Evolutionary conservation across 2,329 filamentous ascomycete species (phyloP).

Genomic region (Amauroascus verrucosus): DNA sequence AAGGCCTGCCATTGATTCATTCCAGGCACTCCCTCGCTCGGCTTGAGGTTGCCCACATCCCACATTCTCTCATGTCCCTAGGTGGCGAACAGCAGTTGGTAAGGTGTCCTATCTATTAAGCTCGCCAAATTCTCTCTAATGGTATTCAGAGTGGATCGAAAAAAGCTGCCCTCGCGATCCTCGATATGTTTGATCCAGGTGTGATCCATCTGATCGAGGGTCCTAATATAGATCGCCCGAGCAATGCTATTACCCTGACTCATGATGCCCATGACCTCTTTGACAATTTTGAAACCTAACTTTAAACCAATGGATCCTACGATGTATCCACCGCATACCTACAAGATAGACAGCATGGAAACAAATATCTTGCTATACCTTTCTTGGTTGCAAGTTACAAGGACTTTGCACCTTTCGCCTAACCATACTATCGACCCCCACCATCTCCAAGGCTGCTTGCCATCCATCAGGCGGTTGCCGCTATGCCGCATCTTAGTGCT

Average conservation of each 20-base stretch:
- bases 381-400: constrained; percentile 6
- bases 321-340: constrained; percentile 8
- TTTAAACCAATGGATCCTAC: constrained; percentile 3
- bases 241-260: constrained; percentile 33
- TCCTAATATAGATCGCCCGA: constrained; percentile 32
- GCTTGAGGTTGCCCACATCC: constrained; percentile 20
- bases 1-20: constrained; percentile 12
- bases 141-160: constrained; percentile 18
- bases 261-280: constrained; percentile 17
- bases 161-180: constrained; percentile 30
- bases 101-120: not conserved
- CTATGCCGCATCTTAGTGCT: constrained; percentile 18
- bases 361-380: too few relatives aligned
- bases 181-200: constrained; percentile 37
- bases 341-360: constrained; percentile 8
- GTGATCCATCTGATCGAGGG: constrained; percentile 32
- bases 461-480: constrained; percentile 15
- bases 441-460: constrained; percentile 18
- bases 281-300: constrained; percentile 4
- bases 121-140: not conserved
- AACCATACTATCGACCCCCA: constrained; percentile 24
- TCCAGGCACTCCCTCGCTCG: not conserved
- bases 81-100: constrained; percentile 7
- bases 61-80: constrained; percentile 16
- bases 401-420: constrained; percentile 17